These are phyloP conservation scores for Pueraria montana DNA, from an alignment of 306 rosid species.

Conservation along the genomic window DNA sequence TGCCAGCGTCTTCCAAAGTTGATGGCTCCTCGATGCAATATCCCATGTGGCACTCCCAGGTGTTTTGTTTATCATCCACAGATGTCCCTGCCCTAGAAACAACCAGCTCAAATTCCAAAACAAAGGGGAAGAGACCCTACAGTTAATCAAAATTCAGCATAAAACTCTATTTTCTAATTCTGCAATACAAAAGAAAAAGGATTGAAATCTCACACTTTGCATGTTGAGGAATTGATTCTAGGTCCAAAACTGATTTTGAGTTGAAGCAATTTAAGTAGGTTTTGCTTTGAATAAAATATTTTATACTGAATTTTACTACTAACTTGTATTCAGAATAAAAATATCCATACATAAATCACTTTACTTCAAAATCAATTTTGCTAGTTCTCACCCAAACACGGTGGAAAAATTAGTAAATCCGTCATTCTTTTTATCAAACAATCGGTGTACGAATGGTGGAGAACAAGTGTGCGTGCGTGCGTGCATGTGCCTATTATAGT, in stretches of 20 bases:
- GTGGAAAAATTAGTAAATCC: background rate
- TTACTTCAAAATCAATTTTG: background rate
- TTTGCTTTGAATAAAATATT: background rate
- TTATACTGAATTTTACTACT: background rate
- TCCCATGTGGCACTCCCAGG: conserved; percentile 82
- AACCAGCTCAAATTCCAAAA: conserved; percentile 55
- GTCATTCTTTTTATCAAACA: background rate
- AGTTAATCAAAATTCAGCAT: conserved; percentile 41
- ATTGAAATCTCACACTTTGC: background rate
- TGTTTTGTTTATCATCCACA: conserved; percentile 85
- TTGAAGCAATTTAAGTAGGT: background rate
- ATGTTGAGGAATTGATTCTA: background rate
- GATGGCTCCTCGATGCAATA: conserved; percentile 74
- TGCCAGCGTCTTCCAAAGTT: conserved; percentile 74
- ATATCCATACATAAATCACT: background rate
- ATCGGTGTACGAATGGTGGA: too few relatives aligned
- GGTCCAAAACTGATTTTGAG: background rate
- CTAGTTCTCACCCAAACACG: background rate
- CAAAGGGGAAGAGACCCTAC: conserved; percentile 42
- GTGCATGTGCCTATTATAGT: too few relatives aligned
- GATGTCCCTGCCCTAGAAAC: conserved; percentile 86
- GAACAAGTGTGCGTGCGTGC: too few relatives aligned
- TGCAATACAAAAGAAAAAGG: background rate
- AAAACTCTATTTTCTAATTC: conserved; percentile 1
- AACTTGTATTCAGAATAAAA: background rate